These are phyloP conservation scores for Rhodotorula sp. DNA, from an alignment of 1,284 basidiomycete species.

Conservation along the genomic window DNA sequence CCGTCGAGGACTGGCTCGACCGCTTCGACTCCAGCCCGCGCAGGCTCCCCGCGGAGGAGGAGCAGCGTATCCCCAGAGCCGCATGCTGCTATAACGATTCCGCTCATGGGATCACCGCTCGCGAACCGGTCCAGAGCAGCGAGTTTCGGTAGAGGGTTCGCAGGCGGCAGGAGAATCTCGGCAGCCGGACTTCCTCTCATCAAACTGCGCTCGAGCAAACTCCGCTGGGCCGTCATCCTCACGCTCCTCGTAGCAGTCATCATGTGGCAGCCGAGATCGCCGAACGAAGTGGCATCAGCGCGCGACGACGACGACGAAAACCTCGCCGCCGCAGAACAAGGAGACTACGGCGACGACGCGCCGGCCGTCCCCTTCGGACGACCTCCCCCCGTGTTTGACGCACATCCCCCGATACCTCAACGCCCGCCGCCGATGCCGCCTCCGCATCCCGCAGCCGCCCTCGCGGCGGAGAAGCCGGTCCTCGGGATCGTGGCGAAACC, in stretches of 20 bases:
- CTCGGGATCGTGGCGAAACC: background rate
- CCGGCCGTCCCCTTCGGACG: background rate
- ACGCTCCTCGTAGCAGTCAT: background rate
- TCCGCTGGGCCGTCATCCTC: background rate
- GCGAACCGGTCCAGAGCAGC: no score
- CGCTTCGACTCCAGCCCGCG: background rate
- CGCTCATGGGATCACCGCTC: background rate
- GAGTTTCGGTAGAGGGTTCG: no score
- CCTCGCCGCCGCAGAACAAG: no score
- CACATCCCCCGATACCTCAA: background rate
- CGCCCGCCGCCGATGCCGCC: background rate
- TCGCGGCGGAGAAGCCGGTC: background rate
- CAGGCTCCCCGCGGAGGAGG: background rate
- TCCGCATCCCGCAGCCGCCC: background rate
- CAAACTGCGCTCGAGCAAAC: background rate
- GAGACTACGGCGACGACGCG: background rate
- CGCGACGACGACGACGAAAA: background rate
- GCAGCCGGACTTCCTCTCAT: background rate
- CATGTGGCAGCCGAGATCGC: background rate
- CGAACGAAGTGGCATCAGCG: background rate
- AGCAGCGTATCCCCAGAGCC: background rate
- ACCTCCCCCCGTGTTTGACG: background rate
- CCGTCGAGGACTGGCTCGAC: background rate
- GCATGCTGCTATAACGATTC: background rate
- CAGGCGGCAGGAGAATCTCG: background rate